A percentile compares a stretch with the other conserved stretches of the same genome.
Evolutionary conservation across 2,329 filamentous ascomycete genomes (phyloP).

Genomic region (Trichoderma semiorbis): DNA sequence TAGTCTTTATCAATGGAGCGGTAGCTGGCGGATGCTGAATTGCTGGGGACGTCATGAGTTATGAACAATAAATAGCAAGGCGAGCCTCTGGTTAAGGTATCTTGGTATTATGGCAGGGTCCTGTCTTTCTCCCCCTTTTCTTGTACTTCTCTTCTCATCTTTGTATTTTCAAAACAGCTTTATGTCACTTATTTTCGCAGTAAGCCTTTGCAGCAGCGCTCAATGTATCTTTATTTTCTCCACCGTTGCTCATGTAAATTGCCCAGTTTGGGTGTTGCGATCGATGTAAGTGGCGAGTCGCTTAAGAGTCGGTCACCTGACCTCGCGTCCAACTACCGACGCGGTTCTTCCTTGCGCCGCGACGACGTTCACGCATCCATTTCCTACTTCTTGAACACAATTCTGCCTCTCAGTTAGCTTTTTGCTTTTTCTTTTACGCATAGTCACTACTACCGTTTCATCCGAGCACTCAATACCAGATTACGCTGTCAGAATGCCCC

Average conservation of each 20-base stretch:
- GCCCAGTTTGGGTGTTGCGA: background rate
- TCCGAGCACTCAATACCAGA: background rate
- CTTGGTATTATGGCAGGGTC: too few species aligned
- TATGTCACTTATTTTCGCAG: background rate
- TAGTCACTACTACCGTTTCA: background rate
- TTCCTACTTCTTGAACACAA: background rate
- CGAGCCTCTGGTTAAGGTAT: background rate
- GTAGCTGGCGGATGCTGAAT: background rate
- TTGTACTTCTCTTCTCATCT: too few species aligned
- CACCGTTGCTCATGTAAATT: background rate
- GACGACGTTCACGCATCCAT: background rate
- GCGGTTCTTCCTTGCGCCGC: background rate
- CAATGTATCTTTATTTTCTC: background rate
- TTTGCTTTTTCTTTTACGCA: background rate
- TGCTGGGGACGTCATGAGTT: background rate
- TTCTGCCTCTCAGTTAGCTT: background rate
- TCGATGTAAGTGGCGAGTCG: background rate
- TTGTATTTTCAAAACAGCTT: background rate
- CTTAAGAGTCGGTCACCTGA: constrained; percentile 23
- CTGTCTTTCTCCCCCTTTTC: background rate
- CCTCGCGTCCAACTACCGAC: constrained; percentile 15
- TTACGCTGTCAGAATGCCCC: constrained; percentile 29
- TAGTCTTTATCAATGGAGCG: background rate
- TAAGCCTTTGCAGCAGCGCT: background rate
- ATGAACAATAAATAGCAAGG: background rate